Evolutionary conservation across 768 basidiomycete genomes (phyloP).

Genomic region (Dentipellis fragilis): DNA sequence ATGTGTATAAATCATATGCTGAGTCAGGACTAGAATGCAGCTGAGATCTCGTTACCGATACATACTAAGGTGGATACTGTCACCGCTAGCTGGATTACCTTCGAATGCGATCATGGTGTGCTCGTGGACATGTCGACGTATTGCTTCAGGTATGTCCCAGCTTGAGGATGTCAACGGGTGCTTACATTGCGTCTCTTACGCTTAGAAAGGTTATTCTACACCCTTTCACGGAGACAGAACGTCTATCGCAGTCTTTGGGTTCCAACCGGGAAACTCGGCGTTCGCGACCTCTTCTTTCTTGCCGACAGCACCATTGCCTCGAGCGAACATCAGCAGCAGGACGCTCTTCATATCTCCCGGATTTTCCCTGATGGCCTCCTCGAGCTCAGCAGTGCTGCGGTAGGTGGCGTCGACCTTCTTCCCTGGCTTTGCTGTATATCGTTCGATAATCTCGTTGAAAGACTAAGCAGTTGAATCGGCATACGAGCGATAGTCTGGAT

Average conservation of each 20-base stretch:
- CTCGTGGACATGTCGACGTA: too few relatives aligned
- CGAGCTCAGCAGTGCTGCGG: background rate
- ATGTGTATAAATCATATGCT: too few relatives aligned
- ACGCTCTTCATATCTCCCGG: background rate
- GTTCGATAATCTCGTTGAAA: conserved; percentile 5
- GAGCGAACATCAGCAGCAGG: background rate
- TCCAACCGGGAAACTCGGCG: background rate
- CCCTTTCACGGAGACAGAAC: background rate
- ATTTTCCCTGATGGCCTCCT: background rate
- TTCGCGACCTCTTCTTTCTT: background rate
- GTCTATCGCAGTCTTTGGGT: background rate
- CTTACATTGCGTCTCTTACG: background rate
- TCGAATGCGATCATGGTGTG: too few relatives aligned
- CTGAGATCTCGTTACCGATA: too few relatives aligned
- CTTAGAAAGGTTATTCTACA: background rate
- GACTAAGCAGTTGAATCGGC: background rate
- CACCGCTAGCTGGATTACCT: too few relatives aligned
- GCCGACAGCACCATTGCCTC: background rate
- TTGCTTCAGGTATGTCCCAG: too few relatives aligned
- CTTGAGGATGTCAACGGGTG: too few relatives aligned
- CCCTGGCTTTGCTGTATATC: background rate
- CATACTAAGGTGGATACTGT: too few relatives aligned
- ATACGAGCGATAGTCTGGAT: too few relatives aligned
- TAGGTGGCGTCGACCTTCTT: background rate
- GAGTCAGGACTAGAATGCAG: too few relatives aligned